Evolutionary conservation across 2,329 filamentous ascomycete genomes (phyloP).

Genomic region (Teratosphaeriaceae sp.): DNA sequence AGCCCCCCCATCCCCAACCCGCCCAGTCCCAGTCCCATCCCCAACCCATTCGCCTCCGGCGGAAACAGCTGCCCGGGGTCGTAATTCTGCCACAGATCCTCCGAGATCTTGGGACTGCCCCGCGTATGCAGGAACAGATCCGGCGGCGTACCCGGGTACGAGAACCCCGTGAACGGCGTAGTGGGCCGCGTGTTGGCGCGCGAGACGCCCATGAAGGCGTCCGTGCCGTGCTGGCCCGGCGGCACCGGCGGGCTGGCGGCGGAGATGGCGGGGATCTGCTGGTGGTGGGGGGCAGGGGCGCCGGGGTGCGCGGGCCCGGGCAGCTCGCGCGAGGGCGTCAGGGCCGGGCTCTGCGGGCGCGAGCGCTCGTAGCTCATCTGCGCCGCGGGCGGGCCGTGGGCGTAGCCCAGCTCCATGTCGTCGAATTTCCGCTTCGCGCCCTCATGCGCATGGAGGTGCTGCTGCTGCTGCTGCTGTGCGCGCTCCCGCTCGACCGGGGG

Average conservation of each 20-base stretch:
- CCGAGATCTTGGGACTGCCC: constrained; percentile 87
- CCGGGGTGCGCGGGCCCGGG: constrained; percentile 16
- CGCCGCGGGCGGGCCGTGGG: constrained; percentile 74
- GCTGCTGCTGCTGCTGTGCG: constrained; percentile 12
- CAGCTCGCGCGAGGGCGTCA: constrained; percentile 53
- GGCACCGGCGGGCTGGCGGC: constrained; percentile 57
- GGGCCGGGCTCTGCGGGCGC: constrained; percentile 79
- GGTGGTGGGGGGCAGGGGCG: constrained; percentile 24
- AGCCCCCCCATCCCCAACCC: constrained; percentile 45
- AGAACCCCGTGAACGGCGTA: constrained; percentile 91
- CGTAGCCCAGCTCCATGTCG: constrained; percentile 86
- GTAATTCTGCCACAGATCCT: constrained; percentile 96
- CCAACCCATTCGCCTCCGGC: constrained; percentile 68
- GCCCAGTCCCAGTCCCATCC: constrained; percentile 60
- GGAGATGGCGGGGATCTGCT: constrained; percentile 38
- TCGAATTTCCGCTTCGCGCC: constrained; percentile 83
- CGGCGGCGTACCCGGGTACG: constrained; percentile 80
- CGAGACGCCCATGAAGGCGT: constrained; percentile 79
- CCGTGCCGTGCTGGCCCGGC: constrained; percentile 54
- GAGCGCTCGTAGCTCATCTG: constrained; percentile 95
- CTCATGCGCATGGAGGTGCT: too few species aligned
- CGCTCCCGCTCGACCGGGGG: too few species aligned
- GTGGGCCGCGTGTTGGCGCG: constrained; percentile 77
- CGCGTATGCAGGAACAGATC: constrained; percentile 92
- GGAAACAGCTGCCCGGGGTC: constrained; percentile 96